Evolutionary conservation across 306 rosid genomes (phyloP), one percentile per base, ranked within the genome.

Genomic region (Pyrus betulifolia): DNA sequence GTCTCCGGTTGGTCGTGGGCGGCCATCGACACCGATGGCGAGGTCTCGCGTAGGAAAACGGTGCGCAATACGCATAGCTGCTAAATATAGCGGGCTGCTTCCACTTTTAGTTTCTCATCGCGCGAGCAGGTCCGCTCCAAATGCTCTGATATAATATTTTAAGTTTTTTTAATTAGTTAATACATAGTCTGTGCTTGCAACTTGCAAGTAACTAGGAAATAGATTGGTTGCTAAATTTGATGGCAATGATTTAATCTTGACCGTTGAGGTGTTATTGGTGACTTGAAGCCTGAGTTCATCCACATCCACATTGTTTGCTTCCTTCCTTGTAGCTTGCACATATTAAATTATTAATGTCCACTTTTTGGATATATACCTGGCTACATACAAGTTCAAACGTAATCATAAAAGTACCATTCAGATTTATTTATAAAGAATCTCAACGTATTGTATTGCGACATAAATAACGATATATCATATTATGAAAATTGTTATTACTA

Each of bases 1-100:
- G 18, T 22, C 12, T 62, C 76, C 67, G 63, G 69, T 6, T 67
- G 42, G 60, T 71, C 76, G 9, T 42, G 72, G 28, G 65, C 74
- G 55, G 69, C 87, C 89, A 79, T 83, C 63, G 82, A 74, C 76
- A 55, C 81, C 71, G 54, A 68, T 87, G 82, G 76, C 71, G 83
- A 55, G 23, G 51, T 77, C 79, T 65, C 85, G n/a, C 82, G 70
- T 74, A 35, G 76, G 15, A 2, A 17, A 11, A 40, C 30, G 76
- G 76, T 45, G 79, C 28, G 78, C 76, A 67, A 73, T 61, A 89
- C 74, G 82, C 88, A 75, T 83, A 27, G 80, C 25, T 28, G 46
- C 44, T 19, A 46, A 46, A 28, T 27, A 59, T 67, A 23, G 49
- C 21, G 8, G 45, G 10, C 21, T 14, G 22, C 27, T 42, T 46